phyloP scores from a whole-genome alignment of 2,329 filamentous ascomycete species.

The Fusarium begoniae region DNA sequence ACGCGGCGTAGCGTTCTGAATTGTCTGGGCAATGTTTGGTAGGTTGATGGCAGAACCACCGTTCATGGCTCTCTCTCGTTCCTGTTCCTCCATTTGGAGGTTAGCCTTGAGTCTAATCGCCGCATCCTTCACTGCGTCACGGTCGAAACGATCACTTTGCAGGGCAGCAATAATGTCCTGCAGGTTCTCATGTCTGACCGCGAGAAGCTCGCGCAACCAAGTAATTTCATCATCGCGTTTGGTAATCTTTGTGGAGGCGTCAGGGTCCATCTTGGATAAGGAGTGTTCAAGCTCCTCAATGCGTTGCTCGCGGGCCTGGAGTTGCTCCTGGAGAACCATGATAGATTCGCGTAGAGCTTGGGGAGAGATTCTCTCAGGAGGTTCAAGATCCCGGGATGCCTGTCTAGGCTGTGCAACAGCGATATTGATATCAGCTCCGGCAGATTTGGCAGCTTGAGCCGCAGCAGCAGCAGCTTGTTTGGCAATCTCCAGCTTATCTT shows the following conservation, averaged over 20 bases:
- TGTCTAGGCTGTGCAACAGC: conserved; percentile 34
- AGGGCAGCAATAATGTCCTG: conserved; percentile 89
- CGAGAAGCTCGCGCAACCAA: conserved; percentile 93
- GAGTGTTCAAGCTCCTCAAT: conserved; percentile 88
- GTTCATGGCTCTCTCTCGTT: conserved; percentile 85
- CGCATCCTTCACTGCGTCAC: conserved; percentile 83
- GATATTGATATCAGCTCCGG: conserved; percentile 54
- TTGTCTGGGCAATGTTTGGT: conserved; percentile 79
- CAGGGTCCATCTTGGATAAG: conserved; percentile 74
- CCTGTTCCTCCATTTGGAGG: conserved; percentile 97
- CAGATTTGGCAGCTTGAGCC: conserved; percentile 75
- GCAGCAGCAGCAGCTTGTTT: conserved; percentile 88
- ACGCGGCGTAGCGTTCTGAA: conserved; percentile 81
- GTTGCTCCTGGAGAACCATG: conserved; percentile 93
- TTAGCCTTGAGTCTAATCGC: conserved; percentile 94
- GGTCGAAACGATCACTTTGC: conserved; percentile 78
- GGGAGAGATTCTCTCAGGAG: conserved; percentile 88
- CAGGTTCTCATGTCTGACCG: conserved; percentile 88
- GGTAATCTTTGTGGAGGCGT: conserved; percentile 82
- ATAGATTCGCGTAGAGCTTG: conserved; percentile 96
- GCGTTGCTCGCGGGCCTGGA: conserved; percentile 89
- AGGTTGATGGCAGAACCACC: conserved; percentile 73
- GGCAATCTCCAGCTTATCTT: conserved; percentile 90
- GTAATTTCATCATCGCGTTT: conserved; percentile 94
- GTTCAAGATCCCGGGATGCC: conserved; percentile 53